Base-by-base conservation (phyloP, 768 basidiomycete species). In the Gymnopilus dilepis region DNA sequence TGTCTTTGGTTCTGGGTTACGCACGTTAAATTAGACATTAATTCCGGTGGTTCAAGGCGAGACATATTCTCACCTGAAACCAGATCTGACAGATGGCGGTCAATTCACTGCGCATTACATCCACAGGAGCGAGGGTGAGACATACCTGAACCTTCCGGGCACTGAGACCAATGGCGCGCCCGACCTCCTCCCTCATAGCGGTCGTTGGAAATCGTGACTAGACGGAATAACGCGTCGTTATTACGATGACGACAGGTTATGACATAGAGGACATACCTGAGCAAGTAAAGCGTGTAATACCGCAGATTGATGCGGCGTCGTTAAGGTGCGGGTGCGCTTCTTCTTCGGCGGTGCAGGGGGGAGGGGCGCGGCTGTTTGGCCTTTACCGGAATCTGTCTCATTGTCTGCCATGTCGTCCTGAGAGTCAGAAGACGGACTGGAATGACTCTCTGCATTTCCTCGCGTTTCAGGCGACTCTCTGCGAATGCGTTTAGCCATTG, bases 181-280 rank as follows among this genome's bases (percentile, higher is more conserved):
- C 93, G 26, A 95, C 92, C 65, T 94, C 90, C 75, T 95, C 94
- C 52, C 93, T 86, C 84, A 91, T 87, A 9, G 90, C 87, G 2
- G 93, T 94, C 2, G 92, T 91, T 4, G 93, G 93, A 74, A 95
- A 95, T 37, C 91, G 90, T 53, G 94, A 95, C 93, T 95, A 63
- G 56, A 58, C 59, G 60, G 28, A 41, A 45, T 59, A 41, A 61
- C 45, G 50, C 37, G 48, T 54, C 48, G 38, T 43, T 26, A 54
- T 47, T 11, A 42, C n/a, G 26, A 33, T 9, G 21, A 34, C 22
- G 28, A 47, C 13, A 33, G 11, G 17, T 41, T 52, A 56, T 42
- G 45, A 56, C 55, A 55, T 61, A 26, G 41, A 56, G n/a, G 62
- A 60, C 74, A 66, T 76, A 94, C 93, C 87, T 94, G 88, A 31